Base-by-base conservation (phyloP, 208 protist genomes). In the Tetramitus jugosus region DNA sequence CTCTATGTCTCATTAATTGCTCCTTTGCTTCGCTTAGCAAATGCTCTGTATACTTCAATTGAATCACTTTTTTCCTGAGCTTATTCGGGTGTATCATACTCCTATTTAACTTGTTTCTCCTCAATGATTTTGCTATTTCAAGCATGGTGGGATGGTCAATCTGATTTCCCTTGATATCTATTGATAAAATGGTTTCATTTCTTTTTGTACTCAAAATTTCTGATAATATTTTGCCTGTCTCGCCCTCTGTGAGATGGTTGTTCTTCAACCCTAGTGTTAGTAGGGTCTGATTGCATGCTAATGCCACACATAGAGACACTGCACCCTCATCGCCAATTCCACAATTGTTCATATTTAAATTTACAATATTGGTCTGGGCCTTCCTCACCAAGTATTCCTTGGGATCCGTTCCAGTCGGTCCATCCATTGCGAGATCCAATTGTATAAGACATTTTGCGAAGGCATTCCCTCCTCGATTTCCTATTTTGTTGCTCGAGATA, bases 111-210 rank as follows among this genome's bases (percentile, higher is more conserved):
- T 49, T 71, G 20, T 71, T 71, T 46, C 65, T 7, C 49, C 23
- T 8, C 29, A 71, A 33, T 23, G 35, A 4, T n/a, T 71, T 71
- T 13, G 43, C 31, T 37, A 71, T 71, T 13, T 71, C 49, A 7
- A 71, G 31, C 43, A 35, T 49, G 0, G 65, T 71, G 10, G 39
- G 17, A 33, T 71, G 65, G 39, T 71, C 65, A 26, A 71, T 37
- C 35, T 71, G 65, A 71, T 71, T 71, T 1, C 65, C 65, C 26
- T 37, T 71, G n/a, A 71, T 14, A 71, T 71, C 65, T 40, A 71
- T 40, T 31, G 14, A 35, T 1, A 49, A 14, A 49, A 71, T 46
- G 4, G 65, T 71, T 4, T 49, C 6, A 49, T 71, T 71, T 46
- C 49, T 71, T n/a, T n/a, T n/a, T n/a, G n/a, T n/a, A 2, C 29